phyloP scores from a whole-genome alignment of 352 stramenopile species.

The Plasmopara muralis region DNA sequence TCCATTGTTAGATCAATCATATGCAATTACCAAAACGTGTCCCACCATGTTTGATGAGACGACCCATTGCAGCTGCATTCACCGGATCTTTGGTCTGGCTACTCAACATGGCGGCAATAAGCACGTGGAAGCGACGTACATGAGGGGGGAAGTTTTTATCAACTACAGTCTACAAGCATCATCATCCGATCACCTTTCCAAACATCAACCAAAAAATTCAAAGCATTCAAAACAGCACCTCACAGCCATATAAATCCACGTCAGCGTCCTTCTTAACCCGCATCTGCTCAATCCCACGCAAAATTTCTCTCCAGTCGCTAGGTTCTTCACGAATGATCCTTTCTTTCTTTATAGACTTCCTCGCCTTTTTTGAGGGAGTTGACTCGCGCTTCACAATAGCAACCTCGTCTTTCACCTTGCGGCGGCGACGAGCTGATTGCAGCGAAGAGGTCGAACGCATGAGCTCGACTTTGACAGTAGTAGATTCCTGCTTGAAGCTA shows the following conservation, averaged over 20 bases:
- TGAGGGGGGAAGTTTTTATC: slow-evolving; percentile 33
- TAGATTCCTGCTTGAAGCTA: neutral
- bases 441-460: neutral
- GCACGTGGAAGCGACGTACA: slow-evolving; percentile 85
- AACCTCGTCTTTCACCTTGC: slow-evolving; percentile 5
- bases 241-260: slow-evolving; percentile 65
- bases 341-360: slow-evolving; percentile 20
- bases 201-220: no score
- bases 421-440: neutral
- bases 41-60: slow-evolving; percentile 50
- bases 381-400: slow-evolving; percentile 21
- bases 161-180: slow-evolving; percentile 29
- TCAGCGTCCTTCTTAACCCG: slow-evolving; percentile 50
- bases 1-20: neutral
- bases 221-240: slow-evolving; percentile 25
- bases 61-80: slow-evolving; percentile 63
- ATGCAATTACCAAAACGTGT: neutral
- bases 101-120: slow-evolving; percentile 95
- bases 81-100: slow-evolving; percentile 96
- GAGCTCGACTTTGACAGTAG: slow-evolving; percentile 5
- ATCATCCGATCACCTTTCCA: neutral
- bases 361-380: slow-evolving; percentile 16
- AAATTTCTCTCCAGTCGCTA: slow-evolving; percentile 46
- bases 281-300: slow-evolving; percentile 63
- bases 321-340: slow-evolving; percentile 25